Evolutionary conservation across 441 rosid genomes (phyloP).

Genomic region (Omphalea diandra): DNA sequence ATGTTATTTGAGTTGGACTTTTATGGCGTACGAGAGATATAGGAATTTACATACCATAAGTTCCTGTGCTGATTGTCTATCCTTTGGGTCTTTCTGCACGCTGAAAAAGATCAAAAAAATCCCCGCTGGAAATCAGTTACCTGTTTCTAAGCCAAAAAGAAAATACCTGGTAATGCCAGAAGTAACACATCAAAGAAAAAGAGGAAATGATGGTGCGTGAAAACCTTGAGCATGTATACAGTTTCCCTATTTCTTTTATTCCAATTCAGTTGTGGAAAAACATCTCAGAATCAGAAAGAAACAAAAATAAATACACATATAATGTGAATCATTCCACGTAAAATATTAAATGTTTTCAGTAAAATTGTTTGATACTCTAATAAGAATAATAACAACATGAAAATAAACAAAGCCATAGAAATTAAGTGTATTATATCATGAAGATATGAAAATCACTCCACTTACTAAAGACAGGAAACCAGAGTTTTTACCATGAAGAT

Average conservation of each 20-base stretch:
- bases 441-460: neutral
- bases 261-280: neutral
- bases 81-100: slow-evolving; percentile 69
- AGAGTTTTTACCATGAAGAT: slow-evolving; percentile 68
- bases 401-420: neutral
- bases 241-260: neutral
- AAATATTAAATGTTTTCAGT: neutral
- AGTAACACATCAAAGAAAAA: slow-evolving; percentile 6
- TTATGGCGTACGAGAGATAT: slow-evolving; percentile 3
- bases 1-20: neutral
- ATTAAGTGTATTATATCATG: neutral
- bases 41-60: slow-evolving; percentile 55
- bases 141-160: neutral
- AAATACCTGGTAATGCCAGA: slow-evolving; percentile 1
- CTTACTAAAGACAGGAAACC: neutral
- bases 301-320: neutral
- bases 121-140: slow-evolving; percentile 15
- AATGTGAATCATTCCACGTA: no score
- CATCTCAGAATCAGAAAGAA: neutral
- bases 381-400: neutral
- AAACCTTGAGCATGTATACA: neutral
- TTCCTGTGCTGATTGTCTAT: slow-evolving; percentile 65
- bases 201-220: neutral
- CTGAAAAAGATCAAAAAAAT: slow-evolving; percentile 44
- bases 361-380: neutral